Conservation (phyloP, 805 yeast species). For the Torulaspora delbrueckii region DNA sequence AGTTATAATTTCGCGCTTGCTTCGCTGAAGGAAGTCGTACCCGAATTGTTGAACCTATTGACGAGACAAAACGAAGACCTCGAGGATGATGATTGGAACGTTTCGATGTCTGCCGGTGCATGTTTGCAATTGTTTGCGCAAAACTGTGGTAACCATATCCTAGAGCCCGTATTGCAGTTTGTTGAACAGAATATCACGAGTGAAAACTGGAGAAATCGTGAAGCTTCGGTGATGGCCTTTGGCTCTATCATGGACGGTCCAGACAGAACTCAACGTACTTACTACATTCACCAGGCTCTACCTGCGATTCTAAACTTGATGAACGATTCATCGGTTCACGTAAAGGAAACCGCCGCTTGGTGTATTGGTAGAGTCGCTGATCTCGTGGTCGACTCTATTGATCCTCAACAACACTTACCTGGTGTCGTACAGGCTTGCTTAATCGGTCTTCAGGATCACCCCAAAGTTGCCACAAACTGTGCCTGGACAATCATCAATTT, state of each 20-base stretch:
- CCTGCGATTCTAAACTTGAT: conserved; percentile 71
- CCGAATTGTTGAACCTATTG: conserved; percentile 72
- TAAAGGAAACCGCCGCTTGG: conserved; percentile 97
- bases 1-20: conserved; percentile 78
- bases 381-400: conserved; percentile 70
- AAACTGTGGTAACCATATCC: conserved; percentile 78
- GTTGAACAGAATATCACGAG: conserved; percentile 68
- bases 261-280: conserved; percentile 60
- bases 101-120: conserved; percentile 98
- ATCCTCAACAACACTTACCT: conserved; percentile 59
- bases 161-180: conserved; percentile 77
- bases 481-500: conserved; percentile 96
- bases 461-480: conserved; percentile 92
- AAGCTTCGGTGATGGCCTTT: conserved; percentile 98
- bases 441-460: conserved; percentile 82
- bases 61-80: conserved; percentile 89
- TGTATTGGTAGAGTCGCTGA: conserved; percentile 96
- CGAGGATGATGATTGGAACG: conserved; percentile 96
- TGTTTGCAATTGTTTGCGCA: conserved; percentile 93
- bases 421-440: conserved; percentile 67
- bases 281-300: conserved; percentile 74
- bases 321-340: conserved; percentile 72
- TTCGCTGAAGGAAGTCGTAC: conserved; percentile 81
- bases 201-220: conserved; percentile 77
- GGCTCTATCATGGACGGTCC: conserved; percentile 97